Percentiles rank a stretch among this genome's conserved stretches.
Evolutionary conservation across 345 rosid species (phyloP).

Genomic region (Linum usitatissimum): DNA sequence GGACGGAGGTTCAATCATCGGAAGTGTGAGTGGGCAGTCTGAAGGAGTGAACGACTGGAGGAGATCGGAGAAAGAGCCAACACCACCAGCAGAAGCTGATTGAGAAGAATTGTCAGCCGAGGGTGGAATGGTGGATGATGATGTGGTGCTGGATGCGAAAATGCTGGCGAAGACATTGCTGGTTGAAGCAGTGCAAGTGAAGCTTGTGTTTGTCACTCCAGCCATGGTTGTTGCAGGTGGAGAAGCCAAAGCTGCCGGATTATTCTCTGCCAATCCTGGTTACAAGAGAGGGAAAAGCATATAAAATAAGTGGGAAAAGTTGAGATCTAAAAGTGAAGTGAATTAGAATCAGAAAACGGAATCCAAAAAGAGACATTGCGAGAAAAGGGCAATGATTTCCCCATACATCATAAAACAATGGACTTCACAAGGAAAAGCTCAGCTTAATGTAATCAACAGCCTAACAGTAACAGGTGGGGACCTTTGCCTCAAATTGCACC

Average conservation of each 20-base stretch:
- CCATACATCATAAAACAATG: too few relatives aligned
- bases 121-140: neutral
- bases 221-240: constrained; percentile 13
- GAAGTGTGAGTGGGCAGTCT: constrained; percentile 15
- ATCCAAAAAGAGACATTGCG: constrained; percentile 4
- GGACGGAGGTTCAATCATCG: constrained; percentile 41
- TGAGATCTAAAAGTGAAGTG: neutral
- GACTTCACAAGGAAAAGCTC: constrained; percentile 13
- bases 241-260: constrained; percentile 27
- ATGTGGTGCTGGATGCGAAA: constrained; percentile 32
- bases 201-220: constrained; percentile 16
- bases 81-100: constrained; percentile 11
- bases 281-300: neutral
- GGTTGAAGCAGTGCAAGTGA: constrained; percentile 13
- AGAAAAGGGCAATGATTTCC: constrained; percentile 5
- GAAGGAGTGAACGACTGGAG: constrained; percentile 16
- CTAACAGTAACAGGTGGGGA: too few relatives aligned
- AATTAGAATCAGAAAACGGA: neutral
- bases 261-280: constrained; percentile 46
- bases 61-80: constrained; percentile 27
- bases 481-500: constrained; percentile 8
- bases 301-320: too few relatives aligned
- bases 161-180: constrained; percentile 35
- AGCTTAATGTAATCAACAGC: neutral
- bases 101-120: neutral